A percentile compares a stretch with the other conserved stretches of the same genome.
These are phyloP conservation scores for Nectriaceae sp. DNA, from an alignment of 2,329 filamentous ascomycete genomes.

Conservation along the genomic window DNA sequence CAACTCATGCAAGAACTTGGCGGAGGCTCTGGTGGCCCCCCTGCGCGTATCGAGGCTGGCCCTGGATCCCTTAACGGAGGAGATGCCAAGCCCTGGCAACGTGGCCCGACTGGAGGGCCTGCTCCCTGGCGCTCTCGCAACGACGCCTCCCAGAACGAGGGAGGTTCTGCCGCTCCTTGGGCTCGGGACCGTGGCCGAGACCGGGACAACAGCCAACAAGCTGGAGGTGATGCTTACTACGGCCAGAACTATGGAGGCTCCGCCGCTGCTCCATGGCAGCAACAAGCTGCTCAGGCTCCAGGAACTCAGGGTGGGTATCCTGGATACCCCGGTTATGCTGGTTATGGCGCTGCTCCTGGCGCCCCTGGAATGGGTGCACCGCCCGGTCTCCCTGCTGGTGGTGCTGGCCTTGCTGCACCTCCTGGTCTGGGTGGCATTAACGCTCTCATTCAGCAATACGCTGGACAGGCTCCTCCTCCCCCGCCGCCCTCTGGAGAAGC, in stretches of 20 bases:
- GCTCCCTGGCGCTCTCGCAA: conserved; percentile 74
- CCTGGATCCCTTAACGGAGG: conserved; percentile 61
- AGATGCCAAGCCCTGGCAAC: conserved; percentile 83
- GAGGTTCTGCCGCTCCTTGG: conserved; percentile 60
- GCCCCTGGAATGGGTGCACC: conserved; percentile 43
- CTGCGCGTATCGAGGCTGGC: conserved; percentile 84
- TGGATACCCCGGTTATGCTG: conserved; percentile 49
- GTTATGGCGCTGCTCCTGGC: conserved; percentile 50
- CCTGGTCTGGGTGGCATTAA: conserved; percentile 61
- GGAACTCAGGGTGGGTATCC: conserved; percentile 59
- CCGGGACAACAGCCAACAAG: conserved; percentile 38
- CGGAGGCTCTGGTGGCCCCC: conserved; percentile 61
- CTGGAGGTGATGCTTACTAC: conserved; percentile 29
- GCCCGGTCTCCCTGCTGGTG: conserved; percentile 43
- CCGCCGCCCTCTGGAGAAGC: conserved; percentile 58
- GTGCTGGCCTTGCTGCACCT: conserved; percentile 53
- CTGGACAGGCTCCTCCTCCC: conserved; percentile 55
- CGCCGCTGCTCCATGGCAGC: conserved; percentile 52
- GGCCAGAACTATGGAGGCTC: conserved; percentile 31
- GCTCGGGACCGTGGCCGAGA: conserved; percentile 59
- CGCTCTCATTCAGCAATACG: conserved; percentile 68
- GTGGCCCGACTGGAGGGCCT: conserved; percentile 78
- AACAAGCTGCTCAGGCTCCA: conserved; percentile 47
- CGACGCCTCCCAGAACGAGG: conserved; percentile 50
- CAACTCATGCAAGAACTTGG: conserved; percentile 98